Conservation (phyloP, 352 stramenopile species). For the Phytophthora vignae region DNA sequence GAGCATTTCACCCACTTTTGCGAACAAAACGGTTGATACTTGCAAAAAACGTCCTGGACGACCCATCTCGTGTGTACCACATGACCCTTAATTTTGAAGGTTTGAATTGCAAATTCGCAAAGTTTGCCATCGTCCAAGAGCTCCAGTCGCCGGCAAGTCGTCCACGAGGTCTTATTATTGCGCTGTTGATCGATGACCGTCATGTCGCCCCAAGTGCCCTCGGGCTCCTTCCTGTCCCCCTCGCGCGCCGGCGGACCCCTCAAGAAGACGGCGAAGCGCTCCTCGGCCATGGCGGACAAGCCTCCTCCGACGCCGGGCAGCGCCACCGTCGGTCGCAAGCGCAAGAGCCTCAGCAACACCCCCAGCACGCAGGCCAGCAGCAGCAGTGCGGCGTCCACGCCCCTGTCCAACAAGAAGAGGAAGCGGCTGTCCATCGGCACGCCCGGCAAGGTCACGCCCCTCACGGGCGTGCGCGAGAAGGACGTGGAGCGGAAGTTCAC, state of each 20-base stretch:
- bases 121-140: not conserved
- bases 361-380: conserved; percentile 30
- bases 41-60: no score
- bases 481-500: conserved; percentile 82
- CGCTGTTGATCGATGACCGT: conserved; percentile 21
- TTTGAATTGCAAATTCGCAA: not conserved
- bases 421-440: conserved; percentile 68
- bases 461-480: conserved; percentile 60
- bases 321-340: conserved; percentile 49
- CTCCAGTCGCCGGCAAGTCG: conserved; percentile 3
- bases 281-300: conserved; percentile 7
- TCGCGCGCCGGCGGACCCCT: conserved; percentile 6
- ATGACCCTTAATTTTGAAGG: not conserved
- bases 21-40: no score
- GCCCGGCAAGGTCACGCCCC: conserved; percentile 76
- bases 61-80: not conserved
- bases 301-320: conserved; percentile 1
- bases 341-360: conserved; percentile 47
- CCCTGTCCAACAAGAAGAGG: conserved; percentile 60
- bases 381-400: conserved; percentile 17
- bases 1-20: no score
- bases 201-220: conserved; percentile 19
- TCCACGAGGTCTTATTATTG: conserved; percentile 24
- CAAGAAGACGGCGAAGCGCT: conserved; percentile 17
- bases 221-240: conserved; percentile 32